Evolutionary conservation across 257 asterid species (phyloP).

Genomic region (Gentiana dahurica): DNA sequence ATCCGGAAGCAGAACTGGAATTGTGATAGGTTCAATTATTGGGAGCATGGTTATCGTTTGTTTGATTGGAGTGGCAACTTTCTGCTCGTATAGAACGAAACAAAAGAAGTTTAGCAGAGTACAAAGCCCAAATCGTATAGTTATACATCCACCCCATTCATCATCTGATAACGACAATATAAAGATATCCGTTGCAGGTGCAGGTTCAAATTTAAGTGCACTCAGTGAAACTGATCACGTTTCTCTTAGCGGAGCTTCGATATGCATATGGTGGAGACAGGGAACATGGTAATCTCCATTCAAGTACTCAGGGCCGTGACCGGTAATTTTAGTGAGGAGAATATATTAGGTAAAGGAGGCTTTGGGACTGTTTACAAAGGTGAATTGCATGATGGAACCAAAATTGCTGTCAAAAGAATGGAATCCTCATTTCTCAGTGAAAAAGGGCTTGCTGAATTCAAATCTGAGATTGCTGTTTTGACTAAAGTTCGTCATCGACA

Average conservation of each 20-base stretch:
- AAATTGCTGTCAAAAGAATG: conserved; percentile 94
- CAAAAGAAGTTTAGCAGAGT: conserved; percentile 62
- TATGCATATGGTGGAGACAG: conserved; percentile 77
- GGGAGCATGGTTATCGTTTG: conserved; percentile 47
- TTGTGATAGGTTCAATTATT: conserved; percentile 41
- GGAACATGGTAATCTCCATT: conserved; percentile 84
- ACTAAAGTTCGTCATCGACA: conserved; percentile 87
- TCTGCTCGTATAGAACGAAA: conserved; percentile 61
- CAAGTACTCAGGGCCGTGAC: conserved; percentile 85
- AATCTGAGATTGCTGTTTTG: conserved; percentile 86
- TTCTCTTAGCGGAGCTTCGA: conserved; percentile 43
- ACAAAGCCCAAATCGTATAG: conserved; percentile 72
- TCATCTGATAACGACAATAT: conserved; percentile 71
- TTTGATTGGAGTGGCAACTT: conserved; percentile 46
- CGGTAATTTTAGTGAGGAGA: conserved; percentile 50
- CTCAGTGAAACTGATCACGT: conserved; percentile 45
- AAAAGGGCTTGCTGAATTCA: conserved; percentile 69
- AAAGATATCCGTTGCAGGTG: conserved; percentile 85
- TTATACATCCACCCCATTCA: conserved; percentile 74
- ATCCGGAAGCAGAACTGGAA: conserved; percentile 29
- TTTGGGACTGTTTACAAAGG: conserved; percentile 92
- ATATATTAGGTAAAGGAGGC: conserved; percentile 80
- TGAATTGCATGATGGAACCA: conserved; percentile 79
- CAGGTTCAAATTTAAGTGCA: conserved; percentile 59
- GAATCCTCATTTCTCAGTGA: conserved; percentile 73